A percentile compares a stretch with the other conserved stretches of the same genome.
These are phyloP conservation scores for Echium plantagineum DNA, from an alignment of 257 asterid genomes.

Conservation along the genomic window DNA sequence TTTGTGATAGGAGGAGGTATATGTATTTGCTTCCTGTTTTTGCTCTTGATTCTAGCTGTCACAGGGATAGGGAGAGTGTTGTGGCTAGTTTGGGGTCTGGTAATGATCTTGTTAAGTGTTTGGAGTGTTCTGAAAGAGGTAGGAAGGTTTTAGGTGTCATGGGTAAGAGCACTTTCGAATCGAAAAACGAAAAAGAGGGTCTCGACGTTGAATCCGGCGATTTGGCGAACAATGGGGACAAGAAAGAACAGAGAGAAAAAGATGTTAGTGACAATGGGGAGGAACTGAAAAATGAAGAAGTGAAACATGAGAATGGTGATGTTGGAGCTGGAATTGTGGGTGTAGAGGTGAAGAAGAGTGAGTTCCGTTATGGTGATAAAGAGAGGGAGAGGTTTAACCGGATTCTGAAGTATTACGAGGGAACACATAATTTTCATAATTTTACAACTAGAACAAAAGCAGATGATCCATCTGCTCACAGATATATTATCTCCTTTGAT, in stretches of 20 bases:
- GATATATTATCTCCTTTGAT: conserved; percentile 59
- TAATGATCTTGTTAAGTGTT: conserved; percentile 64
- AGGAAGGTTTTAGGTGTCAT: conserved; percentile 64
- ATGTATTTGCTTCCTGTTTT: conserved; percentile 82
- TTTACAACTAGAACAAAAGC: conserved; percentile 90
- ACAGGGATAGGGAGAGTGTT: conserved; percentile 86
- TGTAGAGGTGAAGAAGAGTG: conserved; percentile 20
- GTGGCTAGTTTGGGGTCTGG: conserved; percentile 71
- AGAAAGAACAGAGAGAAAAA: conserved; percentile 3
- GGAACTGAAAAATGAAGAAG: conserved; percentile 17
- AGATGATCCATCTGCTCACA: conserved; percentile 78
- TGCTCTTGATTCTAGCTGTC: conserved; percentile 71
- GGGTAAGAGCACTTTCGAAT: conserved; percentile 21
- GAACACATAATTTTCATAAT: conserved; percentile 90
- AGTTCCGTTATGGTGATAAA: conserved; percentile 47
- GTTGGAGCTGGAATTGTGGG: conserved; percentile 12
- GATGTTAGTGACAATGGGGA: background rate
- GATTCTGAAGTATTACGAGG: conserved; percentile 60
- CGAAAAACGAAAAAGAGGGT: conserved; percentile 7
- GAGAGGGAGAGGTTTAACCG: conserved; percentile 74
- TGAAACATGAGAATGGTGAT: conserved; percentile 17
- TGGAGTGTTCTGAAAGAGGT: conserved; percentile 85
- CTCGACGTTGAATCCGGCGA: conserved; percentile 15
- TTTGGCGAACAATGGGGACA: conserved; percentile 14
- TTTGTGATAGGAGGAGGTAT: conserved; percentile 85